A percentile compares a stretch with the other conserved stretches of the same genome.
Evolutionary conservation across 2,329 filamentous ascomycete species (phyloP).

Genomic region (Acrodontium crateriforme): DNA sequence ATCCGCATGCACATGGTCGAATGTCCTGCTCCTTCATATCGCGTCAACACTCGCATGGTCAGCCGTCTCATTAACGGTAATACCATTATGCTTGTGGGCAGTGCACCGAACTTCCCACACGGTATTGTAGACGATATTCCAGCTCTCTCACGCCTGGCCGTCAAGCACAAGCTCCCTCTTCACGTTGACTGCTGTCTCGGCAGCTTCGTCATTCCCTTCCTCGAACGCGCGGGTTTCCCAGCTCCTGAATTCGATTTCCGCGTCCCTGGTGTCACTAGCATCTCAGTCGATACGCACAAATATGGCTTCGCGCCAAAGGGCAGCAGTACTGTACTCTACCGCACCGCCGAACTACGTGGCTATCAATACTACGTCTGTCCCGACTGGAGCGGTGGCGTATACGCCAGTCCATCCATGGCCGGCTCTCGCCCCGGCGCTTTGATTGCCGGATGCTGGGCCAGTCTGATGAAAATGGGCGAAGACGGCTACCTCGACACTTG

Average conservation of each 20-base stretch:
- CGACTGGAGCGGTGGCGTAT: constrained; percentile 91
- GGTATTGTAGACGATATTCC: constrained; percentile 95
- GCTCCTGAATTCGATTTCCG: constrained; percentile 84
- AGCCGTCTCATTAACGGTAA: constrained; percentile 84
- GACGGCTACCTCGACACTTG: constrained; percentile 78
- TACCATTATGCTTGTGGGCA: constrained; percentile 84
- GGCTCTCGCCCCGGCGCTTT: constrained; percentile 85
- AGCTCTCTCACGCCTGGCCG: constrained; percentile 66
- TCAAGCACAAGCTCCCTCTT: constrained; percentile 66
- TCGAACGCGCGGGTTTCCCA: constrained; percentile 87
- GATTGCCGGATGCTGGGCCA: constrained; percentile 92
- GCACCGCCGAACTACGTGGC: constrained; percentile 58
- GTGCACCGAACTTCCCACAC: constrained; percentile 93
- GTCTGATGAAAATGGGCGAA: constrained; percentile 77
- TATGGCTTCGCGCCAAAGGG: constrained; percentile 98
- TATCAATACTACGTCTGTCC: constrained; percentile 96
- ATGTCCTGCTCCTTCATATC: constrained; percentile 73
- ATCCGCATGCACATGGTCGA: constrained; percentile 85
- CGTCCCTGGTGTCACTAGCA: constrained; percentile 84
- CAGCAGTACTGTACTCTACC: constrained; percentile 87
- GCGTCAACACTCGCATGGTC: constrained; percentile 66
- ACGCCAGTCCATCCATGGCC: constrained; percentile 82
- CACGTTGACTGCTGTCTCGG: constrained; percentile 97
- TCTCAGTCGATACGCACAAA: constrained; percentile 95
- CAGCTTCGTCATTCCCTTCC: constrained; percentile 84